Evolutionary conservation across 148 eudicot genomes (phyloP), one percentile per base, ranked within the genome.

Genomic region (Rhododendron ovatum): DNA sequence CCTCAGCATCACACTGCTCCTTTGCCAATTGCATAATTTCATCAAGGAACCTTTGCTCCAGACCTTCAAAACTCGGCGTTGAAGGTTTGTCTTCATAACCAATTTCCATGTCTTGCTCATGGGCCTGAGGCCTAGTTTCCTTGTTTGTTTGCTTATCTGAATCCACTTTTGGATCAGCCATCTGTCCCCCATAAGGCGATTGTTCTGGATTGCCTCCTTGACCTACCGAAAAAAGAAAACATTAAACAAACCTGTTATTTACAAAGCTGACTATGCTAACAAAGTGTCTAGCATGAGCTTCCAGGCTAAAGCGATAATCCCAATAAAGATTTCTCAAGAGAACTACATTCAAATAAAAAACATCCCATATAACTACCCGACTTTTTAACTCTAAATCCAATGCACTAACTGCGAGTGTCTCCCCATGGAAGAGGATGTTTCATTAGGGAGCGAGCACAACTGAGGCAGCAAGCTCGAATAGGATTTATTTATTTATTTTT

Each of bases 1-100:
- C 92, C 85, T 92, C 95, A 10, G 91, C 86, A 84, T 91, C 94
- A 82, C 69, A 67, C 53, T 91, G 93, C 86, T 93, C 94, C 90
- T 90, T 93, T 28, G 83, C 84, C 77, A 93, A 78, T 82, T 87
- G 86, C 90, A 86, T 83, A 69, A 89, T 87, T 76, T 92, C 93
- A 76, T 86, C 90, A 30, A 33, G 83, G 88, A 93, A 92, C 86
- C 88, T 92, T 35, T 87, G 88, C 88, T 93, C 95, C 26, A 93
- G 90, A 83, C 83, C 89, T 78, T 93, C 93, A 50, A 91, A 87
- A 59, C 91, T 86, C 53, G 45, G 83, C 7, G 83, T 85, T 2
- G 88, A 84, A 83, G 89, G 87, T 77, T 88, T 91, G 84, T 90
- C 94, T 87, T 90, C 93, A 65, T 89, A 89, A 20, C 94, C 95